phyloP scores from a whole-genome alignment of 2,329 filamentous ascomycete species.

The Colletotrichum euphorbiae region DNA sequence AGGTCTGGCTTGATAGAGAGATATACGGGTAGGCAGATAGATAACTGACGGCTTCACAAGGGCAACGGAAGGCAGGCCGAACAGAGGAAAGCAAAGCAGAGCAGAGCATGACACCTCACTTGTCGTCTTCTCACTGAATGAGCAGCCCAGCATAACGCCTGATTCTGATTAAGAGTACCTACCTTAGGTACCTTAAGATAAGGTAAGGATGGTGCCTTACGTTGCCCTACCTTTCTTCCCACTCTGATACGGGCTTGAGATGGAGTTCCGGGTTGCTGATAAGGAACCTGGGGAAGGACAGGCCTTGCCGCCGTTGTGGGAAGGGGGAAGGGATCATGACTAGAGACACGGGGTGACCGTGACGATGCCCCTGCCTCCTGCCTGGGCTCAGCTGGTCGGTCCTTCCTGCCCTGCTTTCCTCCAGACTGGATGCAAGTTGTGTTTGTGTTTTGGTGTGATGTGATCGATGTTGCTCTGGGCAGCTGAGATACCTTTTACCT shows the following conservation, averaged over 20 bases:
- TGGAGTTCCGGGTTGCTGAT: constrained; percentile 14
- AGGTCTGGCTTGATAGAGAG: background rate
- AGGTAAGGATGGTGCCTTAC: too few species aligned
- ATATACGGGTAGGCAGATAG: background rate
- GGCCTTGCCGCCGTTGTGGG: background rate
- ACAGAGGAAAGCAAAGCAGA: background rate
- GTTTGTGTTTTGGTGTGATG: too few species aligned
- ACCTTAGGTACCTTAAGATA: too few species aligned
- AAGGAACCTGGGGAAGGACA: constrained; percentile 21
- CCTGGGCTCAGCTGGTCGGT: background rate
- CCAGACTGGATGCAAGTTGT: background rate
- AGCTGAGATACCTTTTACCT: too few species aligned
- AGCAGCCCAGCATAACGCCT: background rate
- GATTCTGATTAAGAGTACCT: background rate
- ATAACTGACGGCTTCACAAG: background rate
- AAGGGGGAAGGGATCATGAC: constrained; percentile 16
- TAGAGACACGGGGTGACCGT: constrained; percentile 11
- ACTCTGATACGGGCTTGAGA: background rate
- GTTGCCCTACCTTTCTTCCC: too few species aligned
- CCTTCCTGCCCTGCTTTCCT: background rate
- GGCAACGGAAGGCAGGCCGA: background rate
- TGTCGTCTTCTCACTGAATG: background rate
- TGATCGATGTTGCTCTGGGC: too few species aligned
- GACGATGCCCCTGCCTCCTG: constrained; percentile 1
- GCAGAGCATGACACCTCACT: too few species aligned